A percentile compares a stretch with the other conserved stretches of the same genome.
Evolutionary conservation across 176 grass and related monocot species (phyloP).

Genomic region (Oryza longistaminata): DNA sequence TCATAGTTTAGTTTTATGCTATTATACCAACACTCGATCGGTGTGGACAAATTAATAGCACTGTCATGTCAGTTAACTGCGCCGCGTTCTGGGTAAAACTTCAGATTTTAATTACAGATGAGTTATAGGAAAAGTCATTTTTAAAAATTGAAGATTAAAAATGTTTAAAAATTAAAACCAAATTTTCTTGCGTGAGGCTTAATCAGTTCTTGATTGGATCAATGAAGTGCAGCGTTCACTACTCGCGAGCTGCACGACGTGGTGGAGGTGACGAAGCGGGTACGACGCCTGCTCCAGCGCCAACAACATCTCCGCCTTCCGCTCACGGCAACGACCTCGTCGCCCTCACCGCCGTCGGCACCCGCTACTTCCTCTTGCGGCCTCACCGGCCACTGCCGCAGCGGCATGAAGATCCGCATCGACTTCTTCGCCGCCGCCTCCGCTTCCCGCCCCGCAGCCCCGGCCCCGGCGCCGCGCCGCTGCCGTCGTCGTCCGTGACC

Average conservation of each 20-base stretch:
- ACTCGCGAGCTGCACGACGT: slow-evolving; percentile 62
- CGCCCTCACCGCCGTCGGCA: slow-evolving; percentile 43
- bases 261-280: slow-evolving; percentile 59
- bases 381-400: slow-evolving; percentile 53
- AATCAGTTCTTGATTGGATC: background rate
- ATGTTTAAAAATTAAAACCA: too few species aligned
- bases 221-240: slow-evolving; percentile 51
- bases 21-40: too few species aligned
- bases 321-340: slow-evolving; percentile 63
- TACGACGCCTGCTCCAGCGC: slow-evolving; percentile 56
- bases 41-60: too few species aligned
- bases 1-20: too few species aligned
- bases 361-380: slow-evolving; percentile 86
- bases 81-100: too few species aligned
- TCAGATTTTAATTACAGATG: too few species aligned
- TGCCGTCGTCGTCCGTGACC: background rate
- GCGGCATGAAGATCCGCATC: slow-evolving; percentile 75
- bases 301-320: slow-evolving; percentile 47
- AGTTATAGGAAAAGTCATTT: too few species aligned
- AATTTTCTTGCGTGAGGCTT: too few species aligned
- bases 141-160: too few species aligned
- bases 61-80: too few species aligned
- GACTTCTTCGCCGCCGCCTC: slow-evolving; percentile 15
- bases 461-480: too few species aligned
- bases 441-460: too few species aligned